Base-by-base conservation (phyloP, 495 filamentous ascomycete species). In the Aspergillus nidulans region DNA sequence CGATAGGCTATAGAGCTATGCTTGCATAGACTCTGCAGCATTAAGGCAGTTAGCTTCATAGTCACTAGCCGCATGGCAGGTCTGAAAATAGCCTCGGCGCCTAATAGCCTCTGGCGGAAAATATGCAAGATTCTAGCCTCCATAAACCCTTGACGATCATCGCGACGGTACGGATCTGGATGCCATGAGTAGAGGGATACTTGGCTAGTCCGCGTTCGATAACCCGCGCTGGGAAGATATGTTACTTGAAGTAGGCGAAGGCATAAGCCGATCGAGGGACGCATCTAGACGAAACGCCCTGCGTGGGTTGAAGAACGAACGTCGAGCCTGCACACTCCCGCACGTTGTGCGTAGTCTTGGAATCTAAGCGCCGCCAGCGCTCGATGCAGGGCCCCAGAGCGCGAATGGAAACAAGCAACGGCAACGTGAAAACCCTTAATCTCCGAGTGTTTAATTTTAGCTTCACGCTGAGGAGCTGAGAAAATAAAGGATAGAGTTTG, bases 31-130 rank as follows among this genome's bases (percentile, higher is more conserved):
- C 23, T 44, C 30, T 54, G 38, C 39, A 39, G 32, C 32, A 49
- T 16, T 19, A 26, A 39, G 20, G 12, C n/a, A 53, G 28, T 36
- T 48, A 40, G 48, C 24, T 43, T 12, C 12, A 20, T 56, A 28
- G 3, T 48, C 45, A 43, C 19, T 20, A 32, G 26, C 39, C 40
- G 45, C 51, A 30, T 6, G 24, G 46, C 50, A 53, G 48, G 15
- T 52, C 60, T 57, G 20, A 24, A 63, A 63, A 59, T 63, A 63
- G 60, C 30, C 59, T 47, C 56, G 32, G 56, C 60, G 60, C 56
- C 30, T 63, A 63, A 16, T 36, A 38, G 52, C 23, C 4, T 53
- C 24, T 20, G 28, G 21, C 28, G 23, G 41, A 45, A 36, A 21
- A 41, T 48, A 49, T 32, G 23, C 44, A 49, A 16, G 50, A 24